These are phyloP conservation scores for Reutealis trisperma DNA, from an alignment of 345 rosid genomes.

Conservation along the genomic window DNA sequence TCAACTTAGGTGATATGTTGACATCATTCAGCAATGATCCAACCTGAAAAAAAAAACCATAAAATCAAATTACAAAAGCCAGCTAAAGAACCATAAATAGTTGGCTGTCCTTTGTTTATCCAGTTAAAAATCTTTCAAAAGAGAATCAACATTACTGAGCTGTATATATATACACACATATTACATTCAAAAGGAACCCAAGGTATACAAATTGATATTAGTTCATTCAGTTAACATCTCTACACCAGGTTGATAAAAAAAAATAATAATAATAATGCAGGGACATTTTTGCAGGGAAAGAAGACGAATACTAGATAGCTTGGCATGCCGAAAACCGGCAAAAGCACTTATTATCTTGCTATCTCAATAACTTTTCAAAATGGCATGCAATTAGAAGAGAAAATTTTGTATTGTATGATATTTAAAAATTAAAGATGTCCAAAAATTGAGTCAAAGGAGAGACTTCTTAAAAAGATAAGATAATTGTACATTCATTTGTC, in stretches of 20 bases:
- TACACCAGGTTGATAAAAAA: neutral
- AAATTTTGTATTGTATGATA: neutral
- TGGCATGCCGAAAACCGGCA: neutral
- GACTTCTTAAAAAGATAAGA: neutral
- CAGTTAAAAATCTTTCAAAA: neutral
- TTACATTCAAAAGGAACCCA: neutral
- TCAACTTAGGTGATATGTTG: slow-evolving; percentile 21
- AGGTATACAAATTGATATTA: neutral
- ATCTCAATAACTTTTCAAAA: neutral
- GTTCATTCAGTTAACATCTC: neutral
- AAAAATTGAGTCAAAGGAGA: neutral
- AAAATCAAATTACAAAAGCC: neutral
- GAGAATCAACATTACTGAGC: neutral
- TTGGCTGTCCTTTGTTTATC: too few relatives aligned
- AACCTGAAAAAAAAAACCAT: slow-evolving; percentile 27
- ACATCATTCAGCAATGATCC: slow-evolving; percentile 35
- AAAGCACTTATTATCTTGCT: neutral
- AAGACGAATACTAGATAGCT: neutral
- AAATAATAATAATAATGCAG: neutral
- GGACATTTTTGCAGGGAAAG: neutral
- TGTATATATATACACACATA: neutral
- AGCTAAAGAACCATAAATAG: too few relatives aligned
- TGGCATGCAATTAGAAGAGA: neutral
- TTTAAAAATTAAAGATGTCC: neutral
- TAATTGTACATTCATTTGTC: neutral